A percentile compares a stretch with the other conserved stretches of the same genome.
Evolutionary conservation across 305 asterid species (phyloP).

Genomic region (Nicotiana rustica): DNA sequence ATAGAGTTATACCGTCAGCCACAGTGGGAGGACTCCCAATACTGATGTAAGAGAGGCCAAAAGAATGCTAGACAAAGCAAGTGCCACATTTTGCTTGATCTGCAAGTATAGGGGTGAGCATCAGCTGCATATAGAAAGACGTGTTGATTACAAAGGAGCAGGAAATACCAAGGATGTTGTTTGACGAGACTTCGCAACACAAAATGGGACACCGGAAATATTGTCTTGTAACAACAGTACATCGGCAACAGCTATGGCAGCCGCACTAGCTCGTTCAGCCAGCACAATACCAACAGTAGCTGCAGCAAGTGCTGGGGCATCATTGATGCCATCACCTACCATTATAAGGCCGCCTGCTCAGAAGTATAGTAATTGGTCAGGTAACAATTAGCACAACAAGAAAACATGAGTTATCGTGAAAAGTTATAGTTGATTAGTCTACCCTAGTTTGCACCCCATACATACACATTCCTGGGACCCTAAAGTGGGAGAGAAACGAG

Average conservation of each 20-base stretch:
- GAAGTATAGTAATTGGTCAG: slow-evolving; percentile 24
- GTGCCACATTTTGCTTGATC: slow-evolving; percentile 94
- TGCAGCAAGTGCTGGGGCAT: slow-evolving; percentile 99
- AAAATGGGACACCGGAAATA: slow-evolving; percentile 89
- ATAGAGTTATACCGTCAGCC: slow-evolving; percentile 78
- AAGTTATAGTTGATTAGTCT: slow-evolving; percentile 21
- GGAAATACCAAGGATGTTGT: slow-evolving; percentile 80
- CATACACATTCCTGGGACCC: background rate
- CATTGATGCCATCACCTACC: slow-evolving; percentile 99
- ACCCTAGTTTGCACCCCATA: background rate
- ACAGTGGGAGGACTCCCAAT: slow-evolving; percentile 86
- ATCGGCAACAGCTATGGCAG: slow-evolving; percentile 98
- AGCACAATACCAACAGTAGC: slow-evolving; percentile 95
- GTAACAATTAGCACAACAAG: background rate
- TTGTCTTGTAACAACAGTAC: slow-evolving; percentile 93
- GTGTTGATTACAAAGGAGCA: background rate
- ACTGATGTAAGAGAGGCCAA: slow-evolving; percentile 97
- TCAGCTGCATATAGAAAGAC: slow-evolving; percentile 21
- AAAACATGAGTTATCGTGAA: background rate
- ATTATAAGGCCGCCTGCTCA: slow-evolving; percentile 83
- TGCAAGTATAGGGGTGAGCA: slow-evolving; percentile 43
- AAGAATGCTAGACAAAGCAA: slow-evolving; percentile 87
- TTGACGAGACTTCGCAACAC: slow-evolving; percentile 87
- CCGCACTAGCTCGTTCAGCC: slow-evolving; percentile 96
- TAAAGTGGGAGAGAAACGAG: background rate